phyloP scores from a whole-genome alignment of 768 basidiomycete genomes.

The Scleroderma bovista region DNA sequence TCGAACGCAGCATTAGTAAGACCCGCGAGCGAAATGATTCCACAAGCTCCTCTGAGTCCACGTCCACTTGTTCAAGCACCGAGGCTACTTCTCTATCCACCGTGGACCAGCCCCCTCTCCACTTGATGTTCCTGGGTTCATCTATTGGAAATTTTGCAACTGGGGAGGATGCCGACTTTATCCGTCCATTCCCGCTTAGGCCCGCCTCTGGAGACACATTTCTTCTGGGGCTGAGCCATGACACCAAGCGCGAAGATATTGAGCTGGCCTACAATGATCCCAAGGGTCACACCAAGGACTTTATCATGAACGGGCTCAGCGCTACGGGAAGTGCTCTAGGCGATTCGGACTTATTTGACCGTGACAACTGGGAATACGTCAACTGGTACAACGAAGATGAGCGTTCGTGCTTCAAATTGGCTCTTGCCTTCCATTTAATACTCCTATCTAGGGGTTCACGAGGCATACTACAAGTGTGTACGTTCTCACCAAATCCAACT shows the following conservation, averaged over 20 bases:
- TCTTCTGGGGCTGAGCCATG: constrained; percentile 84
- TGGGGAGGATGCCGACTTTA: constrained; percentile 62
- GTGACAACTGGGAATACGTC: constrained; percentile 73
- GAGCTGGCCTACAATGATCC: constrained; percentile 86
- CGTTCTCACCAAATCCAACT: constrained; percentile 51
- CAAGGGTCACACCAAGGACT: constrained; percentile 62
- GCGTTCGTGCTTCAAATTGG: constrained; percentile 30
- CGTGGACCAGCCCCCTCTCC: constrained; percentile 54
- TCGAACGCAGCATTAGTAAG: constrained; percentile 3
- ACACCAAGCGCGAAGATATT: constrained; percentile 61
- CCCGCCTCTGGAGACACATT: constrained; percentile 75
- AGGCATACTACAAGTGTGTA: constrained; percentile 77
- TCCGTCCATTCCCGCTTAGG: constrained; percentile 73
- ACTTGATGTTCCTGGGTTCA: constrained; percentile 88
- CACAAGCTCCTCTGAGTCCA: constrained; percentile 31
- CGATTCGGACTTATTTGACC: constrained; percentile 55
- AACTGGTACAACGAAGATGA: constrained; percentile 50
- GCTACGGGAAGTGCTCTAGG: constrained; percentile 66
- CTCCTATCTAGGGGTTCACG: constrained; percentile 54
- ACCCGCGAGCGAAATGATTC: constrained; percentile 28
- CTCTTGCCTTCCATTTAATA: neutral
- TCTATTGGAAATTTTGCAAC: constrained; percentile 88
- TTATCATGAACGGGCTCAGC: constrained; percentile 83
- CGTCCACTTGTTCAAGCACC: constrained; percentile 16
- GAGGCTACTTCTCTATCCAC: constrained; percentile 35